Base-by-base conservation (phyloP, 164 flowering plant genomes). In the Brasenia schreberi region DNA sequence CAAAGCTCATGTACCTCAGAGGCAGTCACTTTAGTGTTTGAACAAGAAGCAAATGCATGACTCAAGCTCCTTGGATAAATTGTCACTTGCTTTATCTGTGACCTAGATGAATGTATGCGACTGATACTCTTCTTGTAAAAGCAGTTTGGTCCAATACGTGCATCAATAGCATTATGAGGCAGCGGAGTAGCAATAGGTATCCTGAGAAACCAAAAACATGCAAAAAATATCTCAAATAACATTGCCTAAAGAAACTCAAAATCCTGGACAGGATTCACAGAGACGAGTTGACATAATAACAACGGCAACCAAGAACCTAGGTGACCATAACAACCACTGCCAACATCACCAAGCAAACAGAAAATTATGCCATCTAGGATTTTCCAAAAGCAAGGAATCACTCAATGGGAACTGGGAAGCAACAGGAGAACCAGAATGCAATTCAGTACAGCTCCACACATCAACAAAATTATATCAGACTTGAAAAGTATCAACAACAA, bases 1-100 rank as follows among this genome's bases (percentile, higher is more conserved):
- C 43, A 18, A 53, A 70, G 64, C 60, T 72, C 77, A 66, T 77
- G 63, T 53, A 75, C 64, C 70, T 68, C 75, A 63, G 44, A 7
- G 62, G 45, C 60, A n/a, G 66, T 68, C 43, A 56, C 58, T 67
- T 70, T 79, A 11, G 18, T 19, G 45, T 66, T 77, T 43, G 76
- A 76, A 72, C 65, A 64, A 67, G 65, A 62, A 18, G 70, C 2
- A 68, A 62, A 43, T 44, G 77, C 71, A 17, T 65, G 71, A 59
- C 58, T 70, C 17, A 23, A 39, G 19, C 17, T 77, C 75, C 70
- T 82, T 66, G 59, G 5, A 12, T 68, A 62, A 67, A 69, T 62
- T 23, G 65, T 44, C 19, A 53, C 70, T 66, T n/a, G 60, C 43
- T 33, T 69, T 56, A 67, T 49, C 23, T 56, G 77, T 19, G 56